Percentiles rank a stretch among this genome's conserved stretches.
Evolutionary conservation across 495 filamentous ascomycete species (phyloP).

Genomic region (Aspergillus incahuasiensis): DNA sequence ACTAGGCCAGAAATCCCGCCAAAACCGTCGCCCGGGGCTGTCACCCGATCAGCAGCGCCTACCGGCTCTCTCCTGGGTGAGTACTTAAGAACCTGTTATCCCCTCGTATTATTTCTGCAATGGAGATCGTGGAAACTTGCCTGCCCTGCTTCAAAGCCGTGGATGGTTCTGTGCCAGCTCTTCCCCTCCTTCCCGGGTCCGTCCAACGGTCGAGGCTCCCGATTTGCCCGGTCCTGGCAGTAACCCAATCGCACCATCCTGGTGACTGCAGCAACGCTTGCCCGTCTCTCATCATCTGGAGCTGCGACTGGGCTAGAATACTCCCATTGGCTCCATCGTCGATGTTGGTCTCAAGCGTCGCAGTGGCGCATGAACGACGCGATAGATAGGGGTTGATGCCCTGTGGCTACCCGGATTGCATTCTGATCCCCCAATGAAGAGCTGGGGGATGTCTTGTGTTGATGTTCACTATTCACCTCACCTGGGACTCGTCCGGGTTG

Average conservation of each 20-base stretch:
- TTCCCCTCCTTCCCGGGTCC: neutral
- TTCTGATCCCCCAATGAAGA: constrained; percentile 9
- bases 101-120: neutral
- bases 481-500: neutral
- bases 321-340: constrained; percentile 21
- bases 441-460: constrained; percentile 12
- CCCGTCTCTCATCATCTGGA: constrained; percentile 3
- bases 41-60: neutral
- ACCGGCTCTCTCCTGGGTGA: neutral
- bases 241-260: constrained; percentile 2
- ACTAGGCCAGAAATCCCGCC: neutral
- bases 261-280: neutral
- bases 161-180: neutral
- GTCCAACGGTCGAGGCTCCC: constrained; percentile 4
- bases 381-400: constrained; percentile 26
- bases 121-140: neutral
- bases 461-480: neutral
- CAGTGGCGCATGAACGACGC: constrained; percentile 25
- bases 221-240: constrained; percentile 4
- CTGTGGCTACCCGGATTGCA: constrained; percentile 39
- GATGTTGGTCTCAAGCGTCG: constrained; percentile 18
- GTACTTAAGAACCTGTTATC: neutral
- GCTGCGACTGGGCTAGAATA: constrained; percentile 16
- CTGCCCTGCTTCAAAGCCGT: neutral
- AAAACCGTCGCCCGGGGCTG: neutral